Conservation (phyloP, 768 basidiomycete species). For the Neoboletus magnificus region DNA sequence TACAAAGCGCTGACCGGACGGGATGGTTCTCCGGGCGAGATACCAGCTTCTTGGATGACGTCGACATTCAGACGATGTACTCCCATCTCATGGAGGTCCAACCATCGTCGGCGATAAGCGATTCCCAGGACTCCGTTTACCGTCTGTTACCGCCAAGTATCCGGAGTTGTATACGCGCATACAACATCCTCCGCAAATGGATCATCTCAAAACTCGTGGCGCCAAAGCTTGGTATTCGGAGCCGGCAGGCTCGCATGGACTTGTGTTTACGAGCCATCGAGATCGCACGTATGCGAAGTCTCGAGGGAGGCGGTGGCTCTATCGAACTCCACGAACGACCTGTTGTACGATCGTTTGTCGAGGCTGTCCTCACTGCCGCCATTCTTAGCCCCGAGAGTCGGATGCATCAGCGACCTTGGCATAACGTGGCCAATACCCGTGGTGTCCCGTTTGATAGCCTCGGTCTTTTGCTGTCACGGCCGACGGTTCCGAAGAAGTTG, state of each 20-base stretch:
- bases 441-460: conserved; percentile 63
- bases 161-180: conserved; percentile 74
- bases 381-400: conserved; percentile 76
- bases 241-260: conserved; percentile 72
- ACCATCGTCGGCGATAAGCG: conserved; percentile 68
- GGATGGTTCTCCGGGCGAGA: conserved; percentile 74
- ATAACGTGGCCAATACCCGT: conserved; percentile 60
- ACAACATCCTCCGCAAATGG: conserved; percentile 78
- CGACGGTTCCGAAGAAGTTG: conserved; percentile 41
- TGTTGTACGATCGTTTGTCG: conserved; percentile 76
- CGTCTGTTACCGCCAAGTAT: conserved; percentile 72
- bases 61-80: conserved; percentile 81
- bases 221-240: conserved; percentile 57
- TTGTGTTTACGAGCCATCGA: conserved; percentile 69
- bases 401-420: conserved; percentile 77
- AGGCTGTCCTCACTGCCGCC: conserved; percentile 72
- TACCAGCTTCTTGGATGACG: conserved; percentile 48
- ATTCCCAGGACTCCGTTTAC: conserved; percentile 67
- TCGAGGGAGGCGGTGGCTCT: conserved; percentile 37
- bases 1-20: conserved; percentile 73
- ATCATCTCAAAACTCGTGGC: conserved; percentile 65
- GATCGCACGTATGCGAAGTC: conserved; percentile 60
- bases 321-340: conserved; percentile 50
- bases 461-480: conserved; percentile 50
- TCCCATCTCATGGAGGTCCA: conserved; percentile 69